These are phyloP conservation scores for Globisporangium sylvaticum DNA, from an alignment of 352 stramenopile species.

Conservation along the genomic window DNA sequence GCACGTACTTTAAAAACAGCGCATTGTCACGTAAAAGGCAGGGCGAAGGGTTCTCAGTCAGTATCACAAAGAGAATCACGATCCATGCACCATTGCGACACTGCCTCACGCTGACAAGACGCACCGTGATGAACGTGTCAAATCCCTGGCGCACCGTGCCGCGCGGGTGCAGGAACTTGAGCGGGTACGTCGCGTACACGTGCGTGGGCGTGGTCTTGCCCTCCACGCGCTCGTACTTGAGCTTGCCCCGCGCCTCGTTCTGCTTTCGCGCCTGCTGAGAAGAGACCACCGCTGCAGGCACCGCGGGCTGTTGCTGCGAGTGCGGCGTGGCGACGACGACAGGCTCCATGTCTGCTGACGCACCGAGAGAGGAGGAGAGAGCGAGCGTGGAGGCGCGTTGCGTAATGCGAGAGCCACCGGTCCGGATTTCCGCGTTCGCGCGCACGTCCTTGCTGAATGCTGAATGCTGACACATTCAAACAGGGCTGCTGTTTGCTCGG, in stretches of 20 bases:
- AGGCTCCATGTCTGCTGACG: background rate
- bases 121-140: constrained; percentile 73
- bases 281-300: background rate
- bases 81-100: background rate
- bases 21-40: background rate
- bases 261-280: constrained; percentile 2
- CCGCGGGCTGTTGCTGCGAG: background rate
- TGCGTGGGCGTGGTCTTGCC: constrained; percentile 58
- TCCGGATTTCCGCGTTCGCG: background rate
- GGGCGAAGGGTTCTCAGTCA: background rate
- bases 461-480: background rate
- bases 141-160: constrained; percentile 53
- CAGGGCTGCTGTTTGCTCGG: background rate
- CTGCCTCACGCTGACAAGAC: constrained; percentile 8
- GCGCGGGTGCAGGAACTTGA: constrained; percentile 85
- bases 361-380: background rate
- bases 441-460: background rate
- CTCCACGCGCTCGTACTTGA: constrained; percentile 71
- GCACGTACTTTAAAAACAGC: constrained; percentile 52
- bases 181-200: constrained; percentile 79
- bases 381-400: background rate
- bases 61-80: background rate
- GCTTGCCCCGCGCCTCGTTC: constrained; percentile 31
- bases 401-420: background rate
- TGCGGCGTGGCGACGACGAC: constrained; percentile 1